Conservation (phyloP, 306 rosid genomes). For the Quercus gilva region DNA sequence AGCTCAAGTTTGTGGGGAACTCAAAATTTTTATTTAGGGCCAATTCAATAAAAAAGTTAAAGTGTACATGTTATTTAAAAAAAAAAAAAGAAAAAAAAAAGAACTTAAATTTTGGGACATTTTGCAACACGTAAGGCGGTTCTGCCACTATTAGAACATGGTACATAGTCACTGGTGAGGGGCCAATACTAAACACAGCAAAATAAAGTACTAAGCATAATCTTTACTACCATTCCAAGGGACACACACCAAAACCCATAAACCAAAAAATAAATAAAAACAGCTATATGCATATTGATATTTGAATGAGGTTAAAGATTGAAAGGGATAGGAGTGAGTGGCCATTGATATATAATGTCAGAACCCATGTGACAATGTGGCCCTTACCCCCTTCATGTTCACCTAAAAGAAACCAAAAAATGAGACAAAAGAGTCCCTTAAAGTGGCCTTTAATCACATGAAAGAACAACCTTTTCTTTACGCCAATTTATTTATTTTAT, state of each 20-base stretch:
- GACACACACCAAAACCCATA: not conserved
- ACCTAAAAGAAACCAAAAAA: conserved; percentile 20
- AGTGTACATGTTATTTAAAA: too few species aligned
- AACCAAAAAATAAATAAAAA: not conserved
- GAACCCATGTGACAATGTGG: conserved; percentile 50
- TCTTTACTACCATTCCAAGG: not conserved
- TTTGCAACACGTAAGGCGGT: too few species aligned
- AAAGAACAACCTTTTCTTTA: not conserved
- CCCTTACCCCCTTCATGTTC: conserved; percentile 39
- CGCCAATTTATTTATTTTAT: not conserved
- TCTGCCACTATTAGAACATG: not conserved
- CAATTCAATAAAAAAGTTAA: too few species aligned
- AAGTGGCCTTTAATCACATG: conserved; percentile 22
- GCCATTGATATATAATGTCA: conserved; percentile 33
- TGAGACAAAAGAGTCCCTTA: conserved; percentile 31
- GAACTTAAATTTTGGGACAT: too few species aligned
- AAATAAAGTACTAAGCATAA: not conserved
- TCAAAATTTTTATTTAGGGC: too few species aligned
- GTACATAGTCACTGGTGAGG: not conserved
- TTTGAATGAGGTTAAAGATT: not conserved
- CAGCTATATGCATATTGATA: not conserved
- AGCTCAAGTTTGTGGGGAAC: too few species aligned
- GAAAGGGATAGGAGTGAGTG: conserved; percentile 27
- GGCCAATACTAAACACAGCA: not conserved
- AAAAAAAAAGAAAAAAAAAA: too few species aligned